Conservation (phyloP, 768 basidiomycete genomes). For the Trametes meyenii region DNA sequence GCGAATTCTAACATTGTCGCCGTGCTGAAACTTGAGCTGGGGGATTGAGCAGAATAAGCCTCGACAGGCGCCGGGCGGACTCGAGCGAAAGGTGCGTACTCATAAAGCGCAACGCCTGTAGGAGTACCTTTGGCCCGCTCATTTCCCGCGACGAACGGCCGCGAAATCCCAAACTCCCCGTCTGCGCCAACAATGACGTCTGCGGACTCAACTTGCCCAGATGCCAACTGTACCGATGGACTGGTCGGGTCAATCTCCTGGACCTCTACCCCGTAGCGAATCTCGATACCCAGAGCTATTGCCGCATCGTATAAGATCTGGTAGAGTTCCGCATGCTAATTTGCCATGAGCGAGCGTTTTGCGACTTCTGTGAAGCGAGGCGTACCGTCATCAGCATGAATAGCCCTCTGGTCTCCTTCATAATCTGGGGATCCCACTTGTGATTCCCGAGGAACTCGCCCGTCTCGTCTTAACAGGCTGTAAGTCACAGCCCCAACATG, state of each 20-base stretch:
- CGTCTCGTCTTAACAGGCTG: conserved; percentile 27
- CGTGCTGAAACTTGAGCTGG: neutral
- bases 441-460: conserved; percentile 35
- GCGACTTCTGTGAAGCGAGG: neutral
- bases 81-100: conserved; percentile 21
- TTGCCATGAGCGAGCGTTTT: neutral
- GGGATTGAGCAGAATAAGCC: neutral
- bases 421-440: conserved; percentile 31
- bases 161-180: conserved; percentile 31
- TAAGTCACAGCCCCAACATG: no score
- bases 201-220: conserved; percentile 32
- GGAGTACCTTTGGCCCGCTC: conserved; percentile 8
- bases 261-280: conserved; percentile 31
- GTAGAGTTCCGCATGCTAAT: conserved; percentile 37
- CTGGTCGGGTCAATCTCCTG: conserved; percentile 25
- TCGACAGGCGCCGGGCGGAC: neutral
- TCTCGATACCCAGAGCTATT: conserved; percentile 28
- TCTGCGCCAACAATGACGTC: conserved; percentile 42
- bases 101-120: conserved; percentile 29
- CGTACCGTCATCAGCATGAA: conserved; percentile 36
- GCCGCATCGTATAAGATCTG: conserved; percentile 36
- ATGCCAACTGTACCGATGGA: conserved; percentile 30
- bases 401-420: conserved; percentile 34
- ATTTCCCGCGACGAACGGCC: conserved; percentile 21
- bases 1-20: neutral